Evolutionary conservation across 305 asterid genomes (phyloP).

Genomic region (Fraxinus platypoda): DNA sequence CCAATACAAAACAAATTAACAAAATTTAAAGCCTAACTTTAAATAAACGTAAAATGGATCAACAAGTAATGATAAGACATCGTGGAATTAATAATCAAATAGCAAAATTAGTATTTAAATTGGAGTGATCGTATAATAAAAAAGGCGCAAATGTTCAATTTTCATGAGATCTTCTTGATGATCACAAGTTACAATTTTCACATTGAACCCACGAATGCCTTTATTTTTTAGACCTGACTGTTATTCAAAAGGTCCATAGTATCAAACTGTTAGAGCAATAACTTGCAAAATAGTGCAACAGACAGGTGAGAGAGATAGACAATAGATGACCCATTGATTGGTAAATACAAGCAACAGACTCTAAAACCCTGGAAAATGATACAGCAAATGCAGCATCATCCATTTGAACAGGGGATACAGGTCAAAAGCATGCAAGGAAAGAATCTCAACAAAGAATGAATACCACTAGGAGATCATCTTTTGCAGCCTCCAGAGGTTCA

Average conservation of each 20-base stretch:
- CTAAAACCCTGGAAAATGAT: not conserved
- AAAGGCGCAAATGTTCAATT: not conserved
- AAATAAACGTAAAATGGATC: not conserved
- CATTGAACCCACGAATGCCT: too few relatives aligned
- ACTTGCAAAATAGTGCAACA: not conserved
- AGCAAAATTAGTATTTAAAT: not conserved
- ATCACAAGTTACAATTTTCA: too few relatives aligned
- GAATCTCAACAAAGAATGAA: constrained; percentile 24
- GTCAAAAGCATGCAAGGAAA: constrained; percentile 1
- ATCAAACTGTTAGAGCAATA: not conserved
- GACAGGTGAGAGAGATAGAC: not conserved
- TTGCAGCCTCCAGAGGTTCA: constrained; percentile 82
- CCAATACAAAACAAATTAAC: not conserved
- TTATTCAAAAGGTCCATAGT: not conserved
- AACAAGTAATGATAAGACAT: not conserved
- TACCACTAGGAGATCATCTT: constrained; percentile 95
- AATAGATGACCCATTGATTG: not conserved
- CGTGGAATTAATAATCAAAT: not conserved
- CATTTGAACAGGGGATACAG: constrained; percentile 4
- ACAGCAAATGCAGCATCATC: not conserved
- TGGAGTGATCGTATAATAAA: not conserved
- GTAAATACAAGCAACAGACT: not conserved
- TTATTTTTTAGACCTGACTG: too few relatives aligned
- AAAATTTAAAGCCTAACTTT: not conserved
- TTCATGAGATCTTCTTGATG: too few relatives aligned